These are phyloP conservation scores for Mucuna pruriens DNA, from an alignment of 306 rosid species.

Conservation along the genomic window DNA sequence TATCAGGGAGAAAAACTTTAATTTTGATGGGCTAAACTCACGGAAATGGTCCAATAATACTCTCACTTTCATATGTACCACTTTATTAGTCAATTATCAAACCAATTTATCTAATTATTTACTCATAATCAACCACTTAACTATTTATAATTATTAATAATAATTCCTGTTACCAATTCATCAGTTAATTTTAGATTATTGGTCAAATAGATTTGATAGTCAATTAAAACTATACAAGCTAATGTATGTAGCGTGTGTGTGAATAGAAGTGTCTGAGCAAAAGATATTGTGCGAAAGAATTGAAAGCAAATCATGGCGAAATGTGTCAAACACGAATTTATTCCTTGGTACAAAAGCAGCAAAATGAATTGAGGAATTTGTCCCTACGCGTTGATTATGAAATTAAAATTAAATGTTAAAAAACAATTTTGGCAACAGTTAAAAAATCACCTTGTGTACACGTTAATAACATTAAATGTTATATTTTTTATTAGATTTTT, in stretches of 20 bases:
- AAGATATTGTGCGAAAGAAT: conserved; percentile 11
- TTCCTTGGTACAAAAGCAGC: conserved; percentile 23
- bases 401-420: not conserved
- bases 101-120: not conserved
- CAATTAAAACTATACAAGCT: not conserved
- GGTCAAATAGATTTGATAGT: not conserved
- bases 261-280: not conserved
- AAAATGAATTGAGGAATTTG: conserved; percentile 13
- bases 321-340: conserved; percentile 19
- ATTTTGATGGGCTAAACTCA: not conserved
- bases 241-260: not conserved
- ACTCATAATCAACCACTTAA: not conserved
- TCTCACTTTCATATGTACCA: not conserved
- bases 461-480: not conserved
- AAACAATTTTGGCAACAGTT: not conserved
- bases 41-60: not conserved
- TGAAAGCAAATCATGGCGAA: not conserved
- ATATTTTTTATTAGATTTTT: too few species aligned
- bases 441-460: not conserved
- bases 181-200: not conserved
- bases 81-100: conserved; percentile 7
- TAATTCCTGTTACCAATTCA: not conserved
- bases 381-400: not conserved
- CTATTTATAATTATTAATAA: not conserved
- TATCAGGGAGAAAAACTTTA: not conserved